These are phyloP conservation scores for Gastrolobium bilobum DNA, from an alignment of 306 rosid species.

Conservation along the genomic window DNA sequence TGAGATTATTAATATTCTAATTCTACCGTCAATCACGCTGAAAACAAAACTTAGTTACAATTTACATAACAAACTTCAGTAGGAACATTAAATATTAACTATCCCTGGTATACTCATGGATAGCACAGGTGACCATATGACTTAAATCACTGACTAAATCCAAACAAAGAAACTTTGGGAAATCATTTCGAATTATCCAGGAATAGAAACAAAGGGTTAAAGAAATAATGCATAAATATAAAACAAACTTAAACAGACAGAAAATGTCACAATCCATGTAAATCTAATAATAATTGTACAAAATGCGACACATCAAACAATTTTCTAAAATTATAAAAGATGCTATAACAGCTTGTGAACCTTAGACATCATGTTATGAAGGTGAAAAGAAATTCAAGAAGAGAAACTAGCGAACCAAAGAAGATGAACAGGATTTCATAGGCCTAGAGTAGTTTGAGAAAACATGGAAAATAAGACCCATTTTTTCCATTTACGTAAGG, in stretches of 20 bases:
- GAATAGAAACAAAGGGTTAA: background rate
- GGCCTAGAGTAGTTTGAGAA: constrained; percentile 15
- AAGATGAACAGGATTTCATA: background rate
- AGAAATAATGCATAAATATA: background rate
- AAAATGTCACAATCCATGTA: background rate
- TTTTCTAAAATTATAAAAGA: background rate
- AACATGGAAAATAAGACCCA: constrained; percentile 4
- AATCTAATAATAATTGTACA: background rate
- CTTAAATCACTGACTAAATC: background rate
- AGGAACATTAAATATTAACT: background rate
- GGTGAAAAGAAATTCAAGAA: background rate
- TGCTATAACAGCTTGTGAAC: constrained; percentile 8
- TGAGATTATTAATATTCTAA: constrained; percentile 2
- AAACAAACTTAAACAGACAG: background rate
- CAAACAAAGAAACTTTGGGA: background rate
- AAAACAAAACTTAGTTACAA: background rate
- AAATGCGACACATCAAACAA: constrained; percentile 18
- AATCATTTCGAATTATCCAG: constrained; percentile 20
- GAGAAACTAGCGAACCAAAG: background rate
- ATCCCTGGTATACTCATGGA: background rate
- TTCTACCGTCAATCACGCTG: background rate
- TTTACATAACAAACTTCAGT: constrained; percentile 11
- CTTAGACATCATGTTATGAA: background rate
- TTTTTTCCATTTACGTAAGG: background rate
- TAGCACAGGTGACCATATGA: background rate